Evolutionary conservation across 495 filamentous ascomycete genomes (phyloP), one percentile per base, ranked within the genome.

Genomic region (Tuber umbilicatum): DNA sequence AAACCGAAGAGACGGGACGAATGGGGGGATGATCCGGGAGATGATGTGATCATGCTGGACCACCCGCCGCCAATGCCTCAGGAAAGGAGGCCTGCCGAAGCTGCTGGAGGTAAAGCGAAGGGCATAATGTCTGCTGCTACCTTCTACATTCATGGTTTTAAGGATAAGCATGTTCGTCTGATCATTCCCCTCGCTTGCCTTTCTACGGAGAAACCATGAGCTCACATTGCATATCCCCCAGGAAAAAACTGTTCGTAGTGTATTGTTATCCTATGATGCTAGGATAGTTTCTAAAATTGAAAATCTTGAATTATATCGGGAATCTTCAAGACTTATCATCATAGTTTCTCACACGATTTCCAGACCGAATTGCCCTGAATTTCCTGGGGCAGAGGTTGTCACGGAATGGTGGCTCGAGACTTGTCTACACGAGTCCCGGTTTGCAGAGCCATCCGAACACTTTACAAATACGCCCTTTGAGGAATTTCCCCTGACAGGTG

Each of bases 391-490:
- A 84, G 55, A 67, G 2, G 83, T 90, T 67, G 91, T 97, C 50
- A 97, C 93, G 16, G 92, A 97, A 77, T 95, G 94, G 87, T 99
- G 94, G 90, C 86, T 98, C 50, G 95, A 99, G 83, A 87, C 89
- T 67, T 98, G 94, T 82, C 84, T 98, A 43, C 88, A 93, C 79
- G 87, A 89, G 23, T 93, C 92, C 79, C 85, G 82, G 14, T 87
- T 93, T 73, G 88, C 93, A 47, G 85, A 90, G 16, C 93, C 94
- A n/a, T 83, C 84, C 70, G 86, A 89, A 1, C 87, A 94, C 81
- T 86, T 92, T 73, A 88, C 92, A 38, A 92, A 91, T 75, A 90
- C 87, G 5, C 94, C 94, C 1, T 91, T 97, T 75, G 86, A 88
- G 9, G 80, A 83, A 42, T 91, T 92, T 73, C 90, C 90, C 40